A percentile compares a stretch with the other conserved stretches of the same genome.
Evolutionary conservation across 2,329 filamentous ascomycete species (phyloP).

Genomic region (Cladophialophora carrionii): DNA sequence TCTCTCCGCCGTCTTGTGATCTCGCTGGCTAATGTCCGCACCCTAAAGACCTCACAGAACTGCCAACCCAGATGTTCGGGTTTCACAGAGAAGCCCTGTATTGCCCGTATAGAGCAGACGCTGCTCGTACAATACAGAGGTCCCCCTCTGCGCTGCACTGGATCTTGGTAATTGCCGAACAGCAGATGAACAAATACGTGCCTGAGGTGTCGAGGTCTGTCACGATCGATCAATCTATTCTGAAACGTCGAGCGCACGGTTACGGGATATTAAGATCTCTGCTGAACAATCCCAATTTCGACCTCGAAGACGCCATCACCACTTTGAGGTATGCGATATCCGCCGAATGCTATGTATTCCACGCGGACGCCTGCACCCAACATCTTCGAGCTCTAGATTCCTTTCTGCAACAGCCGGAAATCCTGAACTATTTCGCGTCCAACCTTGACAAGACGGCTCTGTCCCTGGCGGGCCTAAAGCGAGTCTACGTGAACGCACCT

Average conservation of each 20-base stretch:
- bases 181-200: constrained; percentile 14
- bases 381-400: constrained; percentile 16
- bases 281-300: constrained; percentile 11
- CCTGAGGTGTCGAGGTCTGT: constrained; percentile 6
- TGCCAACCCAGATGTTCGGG: constrained; percentile 18
- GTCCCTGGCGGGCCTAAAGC: constrained; percentile 13
- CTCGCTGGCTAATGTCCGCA: background rate
- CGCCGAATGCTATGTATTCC: constrained; percentile 18
- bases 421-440: constrained; percentile 9
- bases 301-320: constrained; percentile 9
- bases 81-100: constrained; percentile 15
- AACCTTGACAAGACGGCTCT: constrained; percentile 16
- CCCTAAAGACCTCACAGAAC: constrained; percentile 14
- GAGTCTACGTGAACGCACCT: constrained; percentile 11
- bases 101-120: constrained; percentile 13
- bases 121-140: constrained; percentile 17
- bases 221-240: constrained; percentile 8
- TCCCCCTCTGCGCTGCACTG: constrained; percentile 18
- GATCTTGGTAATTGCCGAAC: constrained; percentile 17
- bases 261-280: constrained; percentile 15
- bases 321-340: constrained; percentile 16
- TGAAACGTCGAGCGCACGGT: constrained; percentile 16
- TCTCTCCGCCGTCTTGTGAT: background rate
- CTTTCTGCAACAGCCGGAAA: constrained; percentile 2
- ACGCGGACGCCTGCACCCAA: constrained; percentile 14